Percentiles rank a stretch among this genome's conserved stretches.
These are phyloP conservation scores for Termitomyces bulborhizus DNA, from an alignment of 768 basidiomycete species.

Conservation along the genomic window DNA sequence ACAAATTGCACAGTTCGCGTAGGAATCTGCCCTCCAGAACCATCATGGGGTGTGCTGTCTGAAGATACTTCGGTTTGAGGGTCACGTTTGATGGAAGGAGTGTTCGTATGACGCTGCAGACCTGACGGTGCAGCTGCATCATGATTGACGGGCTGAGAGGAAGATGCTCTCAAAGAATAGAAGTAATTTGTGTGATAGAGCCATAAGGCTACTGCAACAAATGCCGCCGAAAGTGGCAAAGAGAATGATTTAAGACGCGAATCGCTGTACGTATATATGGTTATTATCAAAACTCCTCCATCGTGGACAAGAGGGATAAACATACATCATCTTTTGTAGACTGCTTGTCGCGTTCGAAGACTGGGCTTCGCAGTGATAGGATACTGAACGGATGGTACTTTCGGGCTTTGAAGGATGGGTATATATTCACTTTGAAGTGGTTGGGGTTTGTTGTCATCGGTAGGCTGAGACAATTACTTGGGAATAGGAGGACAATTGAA, in stretches of 20 bases:
- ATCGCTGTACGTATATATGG: too few species aligned
- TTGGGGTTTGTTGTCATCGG: neutral
- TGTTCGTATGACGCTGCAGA: neutral
- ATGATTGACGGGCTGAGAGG: neutral
- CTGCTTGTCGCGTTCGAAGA: neutral
- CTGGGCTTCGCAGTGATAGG: neutral
- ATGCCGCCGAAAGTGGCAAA: neutral
- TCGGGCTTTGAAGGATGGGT: neutral
- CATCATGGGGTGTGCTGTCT: too few species aligned
- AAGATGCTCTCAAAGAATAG: neutral
- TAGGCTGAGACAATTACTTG: neutral
- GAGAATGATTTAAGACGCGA: neutral
- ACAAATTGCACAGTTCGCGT: too few species aligned
- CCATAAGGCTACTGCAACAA: neutral
- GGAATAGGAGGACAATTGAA: neutral
- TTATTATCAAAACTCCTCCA: neutral
- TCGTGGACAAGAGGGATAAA: neutral
- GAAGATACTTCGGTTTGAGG: neutral
- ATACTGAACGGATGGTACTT: neutral
- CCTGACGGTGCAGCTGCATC: neutral
- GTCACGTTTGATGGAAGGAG: neutral
- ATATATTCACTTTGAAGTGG: neutral
- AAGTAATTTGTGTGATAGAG: neutral
- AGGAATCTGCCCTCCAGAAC: too few species aligned
- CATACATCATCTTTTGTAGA: neutral